phyloP scores from a whole-genome alignment of 169 alveolate genomes.

The Eimeria tenella region DNA sequence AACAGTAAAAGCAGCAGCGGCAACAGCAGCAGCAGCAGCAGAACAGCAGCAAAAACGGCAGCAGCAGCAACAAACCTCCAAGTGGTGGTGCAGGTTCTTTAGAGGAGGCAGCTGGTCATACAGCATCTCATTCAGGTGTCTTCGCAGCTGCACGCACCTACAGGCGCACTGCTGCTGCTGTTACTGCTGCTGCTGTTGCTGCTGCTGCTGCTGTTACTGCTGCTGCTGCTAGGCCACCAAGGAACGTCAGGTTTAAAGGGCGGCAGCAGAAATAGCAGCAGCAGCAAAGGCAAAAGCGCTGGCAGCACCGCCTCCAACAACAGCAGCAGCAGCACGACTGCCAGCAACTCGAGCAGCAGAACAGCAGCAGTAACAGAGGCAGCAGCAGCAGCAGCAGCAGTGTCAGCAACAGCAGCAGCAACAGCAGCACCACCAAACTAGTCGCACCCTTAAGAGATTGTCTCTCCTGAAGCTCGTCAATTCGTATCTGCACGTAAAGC shows the following conservation, averaged over 20 bases:
- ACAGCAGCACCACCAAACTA: background rate
- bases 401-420: constrained; percentile 5
- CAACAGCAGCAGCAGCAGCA: too few relatives aligned
- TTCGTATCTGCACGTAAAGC: constrained; percentile 16
- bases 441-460: constrained; percentile 18
- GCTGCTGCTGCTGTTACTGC: too few relatives aligned
- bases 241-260: background rate
- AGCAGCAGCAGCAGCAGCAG: background rate
- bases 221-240: background rate
- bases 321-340: background rate
- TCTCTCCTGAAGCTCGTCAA: constrained; percentile 20
- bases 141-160: constrained; percentile 40
- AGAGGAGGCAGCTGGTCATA: constrained; percentile 66
- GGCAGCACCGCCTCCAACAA: background rate
- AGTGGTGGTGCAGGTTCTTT: background rate
- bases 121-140: constrained; percentile 43
- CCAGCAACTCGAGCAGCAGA: too few relatives aligned
- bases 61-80: constrained; percentile 38
- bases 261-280: too few relatives aligned
- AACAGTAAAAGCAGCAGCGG: background rate
- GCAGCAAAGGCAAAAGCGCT: background rate
- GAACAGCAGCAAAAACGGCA: background rate
- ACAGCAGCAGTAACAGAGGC: too few relatives aligned
- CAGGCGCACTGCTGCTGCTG: background rate
- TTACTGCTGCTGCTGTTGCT: background rate